These are phyloP conservation scores for Dimargaris verticillata DNA, from an alignment of 192 early-diverging fungal genomes.

Conservation along the genomic window DNA sequence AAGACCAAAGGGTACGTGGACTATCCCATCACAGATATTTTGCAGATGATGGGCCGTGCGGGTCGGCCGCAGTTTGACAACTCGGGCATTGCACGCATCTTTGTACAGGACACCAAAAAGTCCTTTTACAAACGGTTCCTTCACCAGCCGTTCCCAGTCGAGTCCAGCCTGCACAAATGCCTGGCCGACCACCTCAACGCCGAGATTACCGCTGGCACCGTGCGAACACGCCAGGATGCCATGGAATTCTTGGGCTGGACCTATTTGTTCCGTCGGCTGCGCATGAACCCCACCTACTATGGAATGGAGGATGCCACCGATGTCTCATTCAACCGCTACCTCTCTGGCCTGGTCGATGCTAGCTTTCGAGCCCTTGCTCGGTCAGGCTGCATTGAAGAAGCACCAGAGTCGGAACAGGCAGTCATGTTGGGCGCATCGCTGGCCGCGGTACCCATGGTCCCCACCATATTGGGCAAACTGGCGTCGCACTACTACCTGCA, in stretches of 20 bases:
- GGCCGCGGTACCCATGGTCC: slow-evolving; percentile 39
- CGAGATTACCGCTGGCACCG: slow-evolving; percentile 76
- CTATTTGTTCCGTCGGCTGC: slow-evolving; percentile 81
- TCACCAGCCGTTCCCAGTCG: slow-evolving; percentile 87
- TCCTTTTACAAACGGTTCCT: slow-evolving; percentile 98
- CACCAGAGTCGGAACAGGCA: slow-evolving; percentile 3
- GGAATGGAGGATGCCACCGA: slow-evolving; percentile 61
- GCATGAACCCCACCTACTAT: slow-evolving; percentile 93
- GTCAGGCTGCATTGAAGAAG: slow-evolving; percentile 46
- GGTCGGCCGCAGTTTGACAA: slow-evolving; percentile 92
- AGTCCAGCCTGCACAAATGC: slow-evolving; percentile 55
- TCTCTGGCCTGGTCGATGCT: slow-evolving; percentile 65
- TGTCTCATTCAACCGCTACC: slow-evolving; percentile 45
- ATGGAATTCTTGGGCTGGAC: slow-evolving; percentile 94
- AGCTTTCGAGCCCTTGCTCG: slow-evolving; percentile 48
- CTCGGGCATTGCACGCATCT: slow-evolving; percentile 76
- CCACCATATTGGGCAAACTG: slow-evolving; percentile 64
- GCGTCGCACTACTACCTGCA: slow-evolving; percentile 86
- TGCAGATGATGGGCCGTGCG: slow-evolving; percentile 99
- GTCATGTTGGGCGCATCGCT: neutral
- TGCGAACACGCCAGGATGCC: slow-evolving; percentile 82
- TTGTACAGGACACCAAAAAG: slow-evolving; percentile 92
- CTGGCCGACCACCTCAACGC: slow-evolving; percentile 87
- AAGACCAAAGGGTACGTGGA: slow-evolving; percentile 83
- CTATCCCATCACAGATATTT: slow-evolving; percentile 90